phyloP scores from a whole-genome alignment of 352 stramenopile genomes.

The Phytophthora cajani region DNA sequence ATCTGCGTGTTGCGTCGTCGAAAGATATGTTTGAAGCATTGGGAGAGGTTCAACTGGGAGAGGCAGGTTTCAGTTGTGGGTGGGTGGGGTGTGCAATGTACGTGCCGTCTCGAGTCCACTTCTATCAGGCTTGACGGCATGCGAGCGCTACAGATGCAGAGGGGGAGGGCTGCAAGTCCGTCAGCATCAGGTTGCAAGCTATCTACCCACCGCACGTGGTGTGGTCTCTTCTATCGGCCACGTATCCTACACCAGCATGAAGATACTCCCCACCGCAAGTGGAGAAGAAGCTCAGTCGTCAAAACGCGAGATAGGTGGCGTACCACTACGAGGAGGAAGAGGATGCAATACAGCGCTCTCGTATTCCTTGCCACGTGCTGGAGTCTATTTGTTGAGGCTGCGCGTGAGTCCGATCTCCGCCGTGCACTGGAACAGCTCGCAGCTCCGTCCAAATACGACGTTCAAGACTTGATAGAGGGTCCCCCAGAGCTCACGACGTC shows the following conservation, averaged over 20 bases:
- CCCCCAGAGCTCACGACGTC: conserved; percentile 21
- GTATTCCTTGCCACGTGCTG: conserved; percentile 22
- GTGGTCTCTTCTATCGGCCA: conserved; percentile 10
- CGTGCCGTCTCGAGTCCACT: neutral
- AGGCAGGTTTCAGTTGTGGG: neutral
- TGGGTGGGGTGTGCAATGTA: neutral
- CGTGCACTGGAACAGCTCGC: conserved; percentile 20
- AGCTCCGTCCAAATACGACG: conserved; percentile 8
- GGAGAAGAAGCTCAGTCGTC: conserved; percentile 24
- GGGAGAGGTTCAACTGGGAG: conserved; percentile 7
- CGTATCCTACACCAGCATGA: conserved; percentile 23
- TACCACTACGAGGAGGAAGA: neutral
- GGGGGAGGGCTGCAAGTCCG: neutral
- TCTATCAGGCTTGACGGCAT: neutral
- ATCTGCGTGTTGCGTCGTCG: too few relatives aligned
- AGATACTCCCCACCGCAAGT: conserved; percentile 23
- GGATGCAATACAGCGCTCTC: conserved; percentile 12
- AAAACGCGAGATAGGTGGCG: conserved; percentile 13
- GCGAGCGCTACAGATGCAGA: conserved; percentile 3
- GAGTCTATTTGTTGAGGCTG: conserved; percentile 8
- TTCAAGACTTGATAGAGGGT: conserved; percentile 27
- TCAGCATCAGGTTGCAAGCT: conserved; percentile 12
- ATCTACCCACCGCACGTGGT: conserved; percentile 12
- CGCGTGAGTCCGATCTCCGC: conserved; percentile 20
- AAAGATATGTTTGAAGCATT: too few relatives aligned